A percentile compares a stretch with the other conserved stretches of the same genome.
Conservation (phyloP, 352 stramenopile genomes). For the Pythium chondricola region DNA sequence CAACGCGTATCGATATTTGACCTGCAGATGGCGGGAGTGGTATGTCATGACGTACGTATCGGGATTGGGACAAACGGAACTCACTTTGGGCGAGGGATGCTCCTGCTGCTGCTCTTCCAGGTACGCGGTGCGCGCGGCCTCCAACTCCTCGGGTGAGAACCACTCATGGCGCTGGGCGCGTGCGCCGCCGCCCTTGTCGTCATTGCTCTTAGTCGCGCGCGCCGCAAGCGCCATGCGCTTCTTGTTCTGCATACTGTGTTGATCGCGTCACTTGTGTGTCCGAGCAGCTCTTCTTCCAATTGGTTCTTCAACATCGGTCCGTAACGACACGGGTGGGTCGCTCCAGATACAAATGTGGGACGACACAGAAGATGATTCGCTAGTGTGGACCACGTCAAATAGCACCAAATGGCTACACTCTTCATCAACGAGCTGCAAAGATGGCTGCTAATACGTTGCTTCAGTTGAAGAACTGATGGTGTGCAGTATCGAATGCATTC, state of each 20-base stretch:
- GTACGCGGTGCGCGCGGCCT: constrained; percentile 66
- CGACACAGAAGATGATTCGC: constrained; percentile 4
- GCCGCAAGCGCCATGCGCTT: constrained; percentile 7
- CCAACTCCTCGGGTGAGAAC: constrained; percentile 71
- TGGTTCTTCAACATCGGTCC: constrained; percentile 18
- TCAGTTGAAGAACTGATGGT: too few species aligned
- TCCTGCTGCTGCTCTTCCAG: constrained; percentile 74
- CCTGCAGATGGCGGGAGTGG: too few species aligned
- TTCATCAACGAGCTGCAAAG: too few species aligned
- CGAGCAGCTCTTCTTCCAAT: neutral
- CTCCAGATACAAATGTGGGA: neutral
- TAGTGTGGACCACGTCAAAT: neutral
- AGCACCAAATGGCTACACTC: too few species aligned
- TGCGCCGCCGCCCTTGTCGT: constrained; percentile 14
- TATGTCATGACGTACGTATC: too few species aligned
- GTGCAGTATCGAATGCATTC: too few species aligned
- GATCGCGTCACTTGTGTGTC: neutral
- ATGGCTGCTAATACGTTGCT: too few species aligned
- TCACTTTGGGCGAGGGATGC: constrained; percentile 51
- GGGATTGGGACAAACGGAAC: too few species aligned
- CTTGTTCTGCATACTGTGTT: constrained; percentile 17
- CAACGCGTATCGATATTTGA: constrained; percentile 69
- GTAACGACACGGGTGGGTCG: too few species aligned
- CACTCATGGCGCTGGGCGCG: constrained; percentile 42
- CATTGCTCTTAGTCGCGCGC: constrained; percentile 9